phyloP scores from a whole-genome alignment of 2,329 filamentous ascomycete species.

The Alternaria arborescens region DNA sequence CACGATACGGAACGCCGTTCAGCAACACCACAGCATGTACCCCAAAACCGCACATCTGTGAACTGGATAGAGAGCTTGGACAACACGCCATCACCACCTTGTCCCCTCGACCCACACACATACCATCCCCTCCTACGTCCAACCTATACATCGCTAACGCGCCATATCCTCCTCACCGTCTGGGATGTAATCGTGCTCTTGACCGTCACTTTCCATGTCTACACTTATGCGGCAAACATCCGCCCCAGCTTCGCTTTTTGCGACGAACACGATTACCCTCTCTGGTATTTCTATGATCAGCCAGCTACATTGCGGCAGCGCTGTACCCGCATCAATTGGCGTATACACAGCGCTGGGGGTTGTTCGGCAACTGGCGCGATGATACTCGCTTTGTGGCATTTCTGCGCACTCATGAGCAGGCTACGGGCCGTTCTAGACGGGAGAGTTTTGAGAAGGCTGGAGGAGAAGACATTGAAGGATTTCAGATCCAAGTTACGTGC shows the following conservation, averaged over 20 bases:
- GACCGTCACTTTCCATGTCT: neutral
- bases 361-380: constrained; percentile 7
- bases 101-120: neutral
- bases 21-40: neutral
- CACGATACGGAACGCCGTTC: neutral
- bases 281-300: neutral
- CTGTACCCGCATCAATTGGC: constrained; percentile 10
- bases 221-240: neutral
- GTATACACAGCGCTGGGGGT: constrained; percentile 6
- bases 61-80: neutral
- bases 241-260: neutral
- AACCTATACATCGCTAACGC: neutral
- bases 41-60: neutral
- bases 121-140: neutral
- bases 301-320: neutral
- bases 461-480: no score
- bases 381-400: constrained; percentile 6
- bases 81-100: neutral
- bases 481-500: neutral
- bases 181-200: neutral
- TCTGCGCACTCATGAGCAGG: neutral
- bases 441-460: neutral
- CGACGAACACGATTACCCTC: neutral
- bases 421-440: neutral
- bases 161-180: neutral